Conservation (phyloP, 345 rosid species). For the Raphanus sativus region DNA sequence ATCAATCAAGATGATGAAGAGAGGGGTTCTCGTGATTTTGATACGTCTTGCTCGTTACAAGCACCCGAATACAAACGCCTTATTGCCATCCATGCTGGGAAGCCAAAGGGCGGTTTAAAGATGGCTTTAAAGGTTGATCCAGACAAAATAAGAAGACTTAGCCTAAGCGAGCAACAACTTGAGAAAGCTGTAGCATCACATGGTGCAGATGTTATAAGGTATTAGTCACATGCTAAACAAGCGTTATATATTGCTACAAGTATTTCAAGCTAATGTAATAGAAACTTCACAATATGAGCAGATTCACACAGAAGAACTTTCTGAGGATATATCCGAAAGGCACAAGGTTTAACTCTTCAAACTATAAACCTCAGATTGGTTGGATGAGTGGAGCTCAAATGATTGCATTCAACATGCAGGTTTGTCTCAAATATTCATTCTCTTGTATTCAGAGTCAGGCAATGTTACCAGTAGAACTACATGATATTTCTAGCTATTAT, state of each 20-base stretch:
- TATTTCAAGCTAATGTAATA: background rate
- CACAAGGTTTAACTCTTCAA: constrained; percentile 57
- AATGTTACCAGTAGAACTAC: too few species aligned
- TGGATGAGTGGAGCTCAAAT: constrained; percentile 89
- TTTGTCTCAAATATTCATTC: constrained; percentile 25
- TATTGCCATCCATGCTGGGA: constrained; percentile 42
- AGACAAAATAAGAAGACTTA: constrained; percentile 40
- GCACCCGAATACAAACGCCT: constrained; percentile 42
- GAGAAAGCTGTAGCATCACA: constrained; percentile 41
- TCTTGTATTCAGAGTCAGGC: too few species aligned
- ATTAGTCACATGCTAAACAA: constrained; percentile 1
- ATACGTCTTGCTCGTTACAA: constrained; percentile 26
- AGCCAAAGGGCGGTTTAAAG: constrained; percentile 39
- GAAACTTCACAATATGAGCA: constrained; percentile 6
- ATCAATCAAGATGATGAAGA: constrained; percentile 31
- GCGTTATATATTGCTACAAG: background rate
- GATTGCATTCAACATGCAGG: constrained; percentile 97
- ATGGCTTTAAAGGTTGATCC: constrained; percentile 42
- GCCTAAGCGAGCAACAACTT: constrained; percentile 43
- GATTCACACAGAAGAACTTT: constrained; percentile 55
- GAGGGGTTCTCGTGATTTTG: constrained; percentile 27
- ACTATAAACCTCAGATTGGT: constrained; percentile 56
- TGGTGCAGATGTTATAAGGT: constrained; percentile 42
- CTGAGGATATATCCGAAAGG: constrained; percentile 64
- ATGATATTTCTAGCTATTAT: too few species aligned